Percentiles rank a stretch among this genome's conserved stretches.
These are phyloP conservation scores for Leucocoprinus sp. DNA, from an alignment of 768 basidiomycete species.

Conservation along the genomic window DNA sequence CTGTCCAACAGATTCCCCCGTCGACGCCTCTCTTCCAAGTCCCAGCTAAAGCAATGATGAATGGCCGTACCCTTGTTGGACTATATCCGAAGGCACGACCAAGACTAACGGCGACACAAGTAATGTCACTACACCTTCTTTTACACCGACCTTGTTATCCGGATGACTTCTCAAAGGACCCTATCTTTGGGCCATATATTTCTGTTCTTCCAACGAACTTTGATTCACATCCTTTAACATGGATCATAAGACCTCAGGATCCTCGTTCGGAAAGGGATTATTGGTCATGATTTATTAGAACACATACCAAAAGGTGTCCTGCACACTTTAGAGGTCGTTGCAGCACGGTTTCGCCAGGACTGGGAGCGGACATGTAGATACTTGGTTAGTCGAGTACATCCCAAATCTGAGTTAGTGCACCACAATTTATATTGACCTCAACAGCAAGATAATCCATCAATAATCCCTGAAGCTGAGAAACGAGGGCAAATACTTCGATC, in stretches of 20 bases:
- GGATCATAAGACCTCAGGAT: conserved; percentile 35
- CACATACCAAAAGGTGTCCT: conserved; percentile 41
- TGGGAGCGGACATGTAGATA: conserved; percentile 45
- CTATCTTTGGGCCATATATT: conserved; percentile 68
- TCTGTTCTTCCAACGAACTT: conserved; percentile 70
- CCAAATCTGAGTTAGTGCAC: background rate
- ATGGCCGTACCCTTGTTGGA: conserved; percentile 55
- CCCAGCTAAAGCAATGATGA: conserved; percentile 65
- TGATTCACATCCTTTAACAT: conserved; percentile 74
- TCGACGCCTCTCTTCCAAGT: conserved; percentile 57
- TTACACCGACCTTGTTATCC: conserved; percentile 45
- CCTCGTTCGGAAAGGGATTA: background rate
- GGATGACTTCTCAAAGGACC: conserved; percentile 36
- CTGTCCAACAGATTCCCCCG: conserved; percentile 33
- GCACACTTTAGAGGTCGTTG: conserved; percentile 32
- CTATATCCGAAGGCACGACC: conserved; percentile 40
- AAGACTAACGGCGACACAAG: conserved; percentile 55
- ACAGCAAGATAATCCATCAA: conserved; percentile 15
- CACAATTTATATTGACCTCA: conserved; percentile 10
- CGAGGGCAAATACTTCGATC: conserved; percentile 2
- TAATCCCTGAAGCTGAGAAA: conserved; percentile 7
- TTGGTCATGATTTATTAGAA: conserved; percentile 25
- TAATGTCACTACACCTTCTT: conserved; percentile 74
- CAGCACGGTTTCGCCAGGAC: conserved; percentile 46
- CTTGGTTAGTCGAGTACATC: conserved; percentile 36